Evolutionary conservation across 495 filamentous ascomycete species (phyloP).

Genomic region (Echria macrotheca): DNA sequence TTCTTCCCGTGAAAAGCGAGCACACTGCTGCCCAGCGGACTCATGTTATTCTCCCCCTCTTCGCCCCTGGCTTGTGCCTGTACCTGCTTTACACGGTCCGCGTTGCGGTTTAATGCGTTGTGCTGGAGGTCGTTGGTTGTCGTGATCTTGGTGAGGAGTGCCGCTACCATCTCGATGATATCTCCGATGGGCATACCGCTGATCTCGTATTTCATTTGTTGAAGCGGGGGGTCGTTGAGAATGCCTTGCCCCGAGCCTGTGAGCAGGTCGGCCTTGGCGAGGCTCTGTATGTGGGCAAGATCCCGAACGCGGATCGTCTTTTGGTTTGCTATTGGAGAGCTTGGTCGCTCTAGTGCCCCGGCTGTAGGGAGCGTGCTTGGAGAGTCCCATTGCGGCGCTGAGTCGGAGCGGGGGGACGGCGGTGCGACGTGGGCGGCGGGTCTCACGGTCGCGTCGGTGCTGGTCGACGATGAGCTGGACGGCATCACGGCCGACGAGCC

Average conservation of each 20-base stretch:
- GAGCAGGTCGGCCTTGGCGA: constrained; percentile 68
- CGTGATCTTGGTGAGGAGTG: constrained; percentile 96
- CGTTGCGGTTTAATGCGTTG: constrained; percentile 54
- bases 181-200: constrained; percentile 96
- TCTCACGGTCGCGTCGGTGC: constrained; percentile 27
- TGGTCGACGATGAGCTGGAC: constrained; percentile 41
- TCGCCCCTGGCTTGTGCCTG: constrained; percentile 35
- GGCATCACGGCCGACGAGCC: constrained; percentile 33
- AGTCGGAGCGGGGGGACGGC: constrained; percentile 59
- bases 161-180: constrained; percentile 99
- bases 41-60: constrained; percentile 58
- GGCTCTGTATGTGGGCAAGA: constrained; percentile 82
- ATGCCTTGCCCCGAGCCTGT: constrained; percentile 40
- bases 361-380: constrained; percentile 13
- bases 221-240: constrained; percentile 43
- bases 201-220: constrained; percentile 77
- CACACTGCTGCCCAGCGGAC: constrained; percentile 78
- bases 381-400: constrained; percentile 17
- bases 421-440: constrained; percentile 30
- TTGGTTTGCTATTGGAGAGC: constrained; percentile 23
- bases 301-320: constrained; percentile 68
- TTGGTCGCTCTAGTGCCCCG: constrained; percentile 6
- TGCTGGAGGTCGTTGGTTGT: constrained; percentile 94
- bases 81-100: constrained; percentile 41
- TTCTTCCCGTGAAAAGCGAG: constrained; percentile 99